Evolutionary conservation across 225 moss, liverwort and hornwort genomes (phyloP).

Genomic region (Pseudoscleropodium purum): DNA sequence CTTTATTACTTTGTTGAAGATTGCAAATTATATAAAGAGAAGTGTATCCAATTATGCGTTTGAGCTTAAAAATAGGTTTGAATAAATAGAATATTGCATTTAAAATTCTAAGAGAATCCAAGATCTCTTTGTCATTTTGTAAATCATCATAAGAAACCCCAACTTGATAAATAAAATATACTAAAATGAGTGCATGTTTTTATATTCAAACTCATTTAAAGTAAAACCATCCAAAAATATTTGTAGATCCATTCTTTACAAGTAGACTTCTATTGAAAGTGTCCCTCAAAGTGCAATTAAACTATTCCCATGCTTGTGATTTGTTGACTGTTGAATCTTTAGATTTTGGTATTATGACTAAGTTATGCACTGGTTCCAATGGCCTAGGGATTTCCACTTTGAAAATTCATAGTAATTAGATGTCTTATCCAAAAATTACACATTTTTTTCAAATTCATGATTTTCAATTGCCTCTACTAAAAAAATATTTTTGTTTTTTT

Average conservation of each 20-base stretch:
- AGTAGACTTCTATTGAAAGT: neutral
- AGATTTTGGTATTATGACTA: no score
- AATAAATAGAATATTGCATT: accelerated
- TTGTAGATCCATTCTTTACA: accelerated
- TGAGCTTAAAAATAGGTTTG: neutral
- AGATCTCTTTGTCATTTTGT: neutral
- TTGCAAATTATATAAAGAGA: neutral
- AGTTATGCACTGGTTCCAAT: accelerated
- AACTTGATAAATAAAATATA: neutral
- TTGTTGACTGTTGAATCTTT: accelerated
- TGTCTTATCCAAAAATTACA: neutral
- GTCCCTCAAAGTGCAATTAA: neutral
- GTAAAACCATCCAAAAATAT: neutral
- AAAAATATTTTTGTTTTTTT: no score
- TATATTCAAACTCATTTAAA: neutral
- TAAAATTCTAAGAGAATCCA: neutral
- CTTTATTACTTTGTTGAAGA: neutral
- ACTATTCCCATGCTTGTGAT: no score
- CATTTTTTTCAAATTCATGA: no score
- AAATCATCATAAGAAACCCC: neutral
- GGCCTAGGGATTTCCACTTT: neutral
- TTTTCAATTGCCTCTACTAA: no score
- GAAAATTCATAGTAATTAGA: neutral
- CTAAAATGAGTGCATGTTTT: neutral
- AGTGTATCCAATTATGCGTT: neutral